Evolutionary conservation across 2,329 filamentous ascomycete genomes (phyloP).

Genomic region (Colletotrichum sp.): DNA sequence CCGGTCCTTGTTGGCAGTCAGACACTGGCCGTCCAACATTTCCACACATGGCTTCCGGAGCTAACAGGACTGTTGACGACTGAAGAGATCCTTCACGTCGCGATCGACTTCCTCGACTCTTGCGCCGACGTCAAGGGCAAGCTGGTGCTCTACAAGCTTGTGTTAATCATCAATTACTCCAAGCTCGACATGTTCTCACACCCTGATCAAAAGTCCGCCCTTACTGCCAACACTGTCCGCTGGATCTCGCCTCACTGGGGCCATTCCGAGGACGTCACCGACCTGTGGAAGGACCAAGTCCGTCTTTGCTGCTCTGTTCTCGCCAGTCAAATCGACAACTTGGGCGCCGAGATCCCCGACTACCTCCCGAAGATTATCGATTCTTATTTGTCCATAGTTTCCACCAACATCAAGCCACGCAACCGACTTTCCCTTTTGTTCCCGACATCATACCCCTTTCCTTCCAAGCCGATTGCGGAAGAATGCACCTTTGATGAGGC

Average conservation of each 20-base stretch:
- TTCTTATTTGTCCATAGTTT: constrained; percentile 81
- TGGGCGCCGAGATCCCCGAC: constrained; percentile 82
- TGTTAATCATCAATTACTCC: constrained; percentile 91
- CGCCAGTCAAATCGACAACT: constrained; percentile 80
- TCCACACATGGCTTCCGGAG: constrained; percentile 97
- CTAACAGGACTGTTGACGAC: constrained; percentile 76
- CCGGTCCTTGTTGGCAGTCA: constrained; percentile 92
- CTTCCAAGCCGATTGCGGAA: constrained; percentile 69
- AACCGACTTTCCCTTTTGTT: constrained; percentile 85
- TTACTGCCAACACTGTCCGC: constrained; percentile 81
- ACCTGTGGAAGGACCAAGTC: constrained; percentile 92
- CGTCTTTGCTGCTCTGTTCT: constrained; percentile 92
- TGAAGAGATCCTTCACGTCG: constrained; percentile 88
- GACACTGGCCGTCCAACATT: constrained; percentile 93
- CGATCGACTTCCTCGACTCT: constrained; percentile 92
- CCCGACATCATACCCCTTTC: constrained; percentile 89
- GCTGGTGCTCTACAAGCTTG: constrained; percentile 87
- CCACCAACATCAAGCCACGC: constrained; percentile 56
- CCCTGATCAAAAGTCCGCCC: constrained; percentile 74
- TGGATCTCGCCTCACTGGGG: constrained; percentile 98
- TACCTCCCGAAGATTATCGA: constrained; percentile 92
- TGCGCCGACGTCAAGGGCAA: constrained; percentile 89
- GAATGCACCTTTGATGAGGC: constrained; percentile 78
- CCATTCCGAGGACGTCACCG: constrained; percentile 71
- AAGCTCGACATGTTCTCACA: constrained; percentile 81